Base-by-base conservation (phyloP, 2,329 filamentous ascomycete species). In the Trichoderma pleuroti region DNA sequence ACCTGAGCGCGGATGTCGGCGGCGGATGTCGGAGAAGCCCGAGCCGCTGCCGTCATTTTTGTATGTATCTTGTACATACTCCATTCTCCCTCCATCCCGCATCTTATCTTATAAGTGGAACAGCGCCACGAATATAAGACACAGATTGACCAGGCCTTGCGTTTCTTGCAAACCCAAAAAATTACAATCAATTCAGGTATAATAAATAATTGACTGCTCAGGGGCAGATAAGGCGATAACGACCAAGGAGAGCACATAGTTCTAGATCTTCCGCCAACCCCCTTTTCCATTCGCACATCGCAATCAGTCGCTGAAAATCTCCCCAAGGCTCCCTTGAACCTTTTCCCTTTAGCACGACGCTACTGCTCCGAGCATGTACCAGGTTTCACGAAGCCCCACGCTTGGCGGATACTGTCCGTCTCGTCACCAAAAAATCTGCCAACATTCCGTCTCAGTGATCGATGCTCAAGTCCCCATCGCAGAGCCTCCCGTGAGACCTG, bases 351-450 rank as follows among this genome's bases (percentile, higher is more conserved):
- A 59, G 54, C 36, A 59, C 28, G 28, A 56, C 52, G 34, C 54
- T 68, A 68, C 36, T 46, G 34, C n/a, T 9, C 11, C 26, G 54
- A 46, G n/a, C 54, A 28, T 56, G 30, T 34, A 39, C 34, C 34
- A 28, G 56, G 66, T 68, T 61, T 61, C 66, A 60, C 34, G 14
- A 21, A 10, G 66, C 68, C 68, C 68, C 68, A 70, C 68, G 49
- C 67, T 69, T 56, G 46, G 67, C 60, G 60, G 49, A 36, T 49
- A 28, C 49, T 70, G 30, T 70, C 14, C 49, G 11, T 10, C 28
- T 57, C 11, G 21, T 68, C 65, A 39, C 36, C 26, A 60, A 60
- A 16, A 52, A 56, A 52, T 6, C 32, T 68, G 57, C 42, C 36
- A 10, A 68, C 42, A 21, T 34, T 34, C 24, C 11, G 65, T 61